Base-by-base conservation (phyloP, 2,329 filamentous ascomycete genomes). In the Anisogramma anomala region DNA sequence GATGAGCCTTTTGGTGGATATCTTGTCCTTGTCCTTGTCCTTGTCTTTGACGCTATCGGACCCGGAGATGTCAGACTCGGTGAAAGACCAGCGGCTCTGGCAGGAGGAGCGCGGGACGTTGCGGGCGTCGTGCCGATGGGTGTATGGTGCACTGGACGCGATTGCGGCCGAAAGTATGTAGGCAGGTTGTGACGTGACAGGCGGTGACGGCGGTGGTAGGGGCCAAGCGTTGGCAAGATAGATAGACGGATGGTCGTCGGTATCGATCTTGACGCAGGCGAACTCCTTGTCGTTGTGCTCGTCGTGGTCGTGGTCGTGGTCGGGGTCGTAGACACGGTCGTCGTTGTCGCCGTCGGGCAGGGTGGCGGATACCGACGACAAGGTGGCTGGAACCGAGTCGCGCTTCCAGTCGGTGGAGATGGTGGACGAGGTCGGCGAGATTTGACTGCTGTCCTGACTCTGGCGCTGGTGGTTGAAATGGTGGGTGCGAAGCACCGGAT, bases 341-440 rank as follows among this genome's bases (percentile, higher is more conserved):
- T 43, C 45, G 13, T 42, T 30, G n/a, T 44, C 39, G 20, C 54
- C 54, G 5, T 52, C 44, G 3, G 39, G 41, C 19, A 43, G 33
- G 20, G 41, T 60, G 34, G 61, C 60, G 17, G 61, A 64, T 41
- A 53, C 53, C 4, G 58, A 54, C 19, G 66, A 67, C 23, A 62
- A 59, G 13, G 67, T 68, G 37, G 68, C 67, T 38, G 72, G 64
- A 6, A 66, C 69, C 18, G 72, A 77, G 50, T 77, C 72, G 45
- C 74, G 64, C 56, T 72, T 77, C 55, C 63, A 63, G 45, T 62
- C 60, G 45, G 68, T 62, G 11, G 56, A 49, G 32, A 50, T 49
- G 18, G 57, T 52, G 10, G 56, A 53, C 23, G 53, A 50, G 17
- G 47, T 48, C 32, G 44, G 41, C 6, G 44, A 46, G 34, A 40